A percentile compares a stretch with the other conserved stretches of the same genome.
These are phyloP conservation scores for Solanum aculeatissimum DNA, from an alignment of 305 asterid species.

Conservation along the genomic window DNA sequence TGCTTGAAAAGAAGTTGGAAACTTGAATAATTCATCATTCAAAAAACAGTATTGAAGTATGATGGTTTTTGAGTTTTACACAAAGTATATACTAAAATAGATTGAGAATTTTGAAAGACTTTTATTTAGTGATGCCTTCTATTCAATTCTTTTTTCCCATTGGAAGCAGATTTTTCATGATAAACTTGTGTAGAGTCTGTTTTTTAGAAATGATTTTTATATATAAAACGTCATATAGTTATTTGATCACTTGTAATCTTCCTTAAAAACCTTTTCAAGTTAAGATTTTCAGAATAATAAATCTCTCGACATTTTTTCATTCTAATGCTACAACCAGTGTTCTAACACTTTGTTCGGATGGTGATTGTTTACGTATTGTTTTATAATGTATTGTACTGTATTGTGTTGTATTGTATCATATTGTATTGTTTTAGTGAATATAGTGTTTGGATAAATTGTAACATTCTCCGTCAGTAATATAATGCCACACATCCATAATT, in stretches of 20 bases:
- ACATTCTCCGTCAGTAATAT: no score
- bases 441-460: no score
- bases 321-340: not conserved
- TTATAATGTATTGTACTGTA: no score
- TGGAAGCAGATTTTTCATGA: not conserved
- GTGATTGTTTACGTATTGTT: no score
- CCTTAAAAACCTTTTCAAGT: not conserved
- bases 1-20: not conserved
- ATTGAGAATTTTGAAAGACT: not conserved
- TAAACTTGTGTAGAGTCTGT: not conserved
- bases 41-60: not conserved
- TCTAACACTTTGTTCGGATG: not conserved
- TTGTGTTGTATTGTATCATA: no score
- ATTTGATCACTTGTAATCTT: not conserved
- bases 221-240: not conserved
- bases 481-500: no score
- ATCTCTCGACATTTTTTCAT: not conserved
- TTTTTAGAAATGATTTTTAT: not conserved
- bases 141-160: not conserved
- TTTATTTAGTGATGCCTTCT: not conserved
- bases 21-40: not conserved
- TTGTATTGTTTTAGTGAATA: no score
- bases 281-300: not conserved
- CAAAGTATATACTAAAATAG: not conserved
- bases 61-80: not conserved